Evolutionary conservation across 1,284 basidiomycete species (phyloP).

Genomic region (Boletus sp.): DNA sequence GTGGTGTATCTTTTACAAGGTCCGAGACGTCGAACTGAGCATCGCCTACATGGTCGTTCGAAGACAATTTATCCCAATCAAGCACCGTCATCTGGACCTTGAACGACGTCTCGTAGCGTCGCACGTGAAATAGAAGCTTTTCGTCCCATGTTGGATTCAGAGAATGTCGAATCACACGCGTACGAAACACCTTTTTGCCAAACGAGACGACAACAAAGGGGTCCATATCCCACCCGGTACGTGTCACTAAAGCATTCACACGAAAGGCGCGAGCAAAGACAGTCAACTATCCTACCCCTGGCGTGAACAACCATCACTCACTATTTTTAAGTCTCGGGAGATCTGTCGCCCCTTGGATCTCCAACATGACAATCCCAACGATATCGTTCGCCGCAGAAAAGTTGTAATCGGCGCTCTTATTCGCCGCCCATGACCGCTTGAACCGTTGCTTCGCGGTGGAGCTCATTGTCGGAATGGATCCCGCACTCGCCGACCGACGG

Average conservation of each 20-base stretch:
- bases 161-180: slow-evolving; percentile 83
- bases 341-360: slow-evolving; percentile 69
- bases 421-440: slow-evolving; percentile 25
- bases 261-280: neutral
- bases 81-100: slow-evolving; percentile 79
- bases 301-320: slow-evolving; percentile 39
- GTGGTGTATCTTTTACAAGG: slow-evolving; percentile 69
- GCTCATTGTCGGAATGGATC: slow-evolving; percentile 27
- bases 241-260: slow-evolving; percentile 53
- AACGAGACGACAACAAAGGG: slow-evolving; percentile 96
- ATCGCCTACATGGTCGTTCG: slow-evolving; percentile 86
- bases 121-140: slow-evolving; percentile 93
- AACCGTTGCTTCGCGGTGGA: slow-evolving; percentile 28
- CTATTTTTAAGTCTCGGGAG: slow-evolving; percentile 86
- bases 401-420: slow-evolving; percentile 51
- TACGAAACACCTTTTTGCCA: slow-evolving; percentile 95
- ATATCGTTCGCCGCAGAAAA: slow-evolving; percentile 75
- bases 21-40: slow-evolving; percentile 66
- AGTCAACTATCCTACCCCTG: slow-evolving; percentile 7
- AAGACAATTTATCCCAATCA: slow-evolving; percentile 92
- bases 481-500: slow-evolving; percentile 32
- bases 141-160: slow-evolving; percentile 94
- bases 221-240: slow-evolving; percentile 93
- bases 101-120: slow-evolving; percentile 78
- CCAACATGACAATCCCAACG: slow-evolving; percentile 89